Conservation (phyloP, 768 basidiomycete species). For the Phaeotremella fagi region DNA sequence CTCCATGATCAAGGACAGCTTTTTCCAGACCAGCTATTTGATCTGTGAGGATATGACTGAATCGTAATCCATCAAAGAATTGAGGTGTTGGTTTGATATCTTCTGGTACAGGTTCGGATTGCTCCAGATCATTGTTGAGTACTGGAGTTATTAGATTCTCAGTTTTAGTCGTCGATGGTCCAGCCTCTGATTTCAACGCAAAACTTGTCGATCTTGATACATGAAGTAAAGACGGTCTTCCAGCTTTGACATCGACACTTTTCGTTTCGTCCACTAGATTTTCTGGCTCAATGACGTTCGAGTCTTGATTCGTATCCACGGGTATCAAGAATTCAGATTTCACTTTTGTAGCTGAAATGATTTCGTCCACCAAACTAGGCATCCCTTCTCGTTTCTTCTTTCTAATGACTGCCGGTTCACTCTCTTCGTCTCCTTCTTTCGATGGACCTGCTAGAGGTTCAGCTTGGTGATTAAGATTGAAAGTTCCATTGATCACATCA, state of each 20-base stretch:
- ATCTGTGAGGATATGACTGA: slow-evolving; percentile 33
- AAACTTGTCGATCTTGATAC: slow-evolving; percentile 33
- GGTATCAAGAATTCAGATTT: not conserved
- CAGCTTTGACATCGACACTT: not conserved
- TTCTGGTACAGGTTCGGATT: not conserved
- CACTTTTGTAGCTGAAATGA: slow-evolving; percentile 28
- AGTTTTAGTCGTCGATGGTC: not conserved
- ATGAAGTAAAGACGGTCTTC: slow-evolving; percentile 34
- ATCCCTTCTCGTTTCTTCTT: slow-evolving; percentile 31
- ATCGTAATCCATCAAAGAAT: slow-evolving; percentile 35
- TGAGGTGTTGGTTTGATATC: not conserved
- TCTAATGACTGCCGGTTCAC: slow-evolving; percentile 34
- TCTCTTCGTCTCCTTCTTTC: slow-evolving; percentile 1
- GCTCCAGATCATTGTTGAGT: too few species aligned
- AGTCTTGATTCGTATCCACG: not conserved
- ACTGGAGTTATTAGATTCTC: too few species aligned
- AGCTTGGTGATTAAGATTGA: not conserved
- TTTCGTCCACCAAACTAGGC: slow-evolving; percentile 30
- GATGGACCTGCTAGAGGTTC: not conserved
- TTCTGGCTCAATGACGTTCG: not conserved
- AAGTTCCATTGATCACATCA: slow-evolving; percentile 30
- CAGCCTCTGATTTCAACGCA: slow-evolving; percentile 8
- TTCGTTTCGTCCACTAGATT: not conserved
- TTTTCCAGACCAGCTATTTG: slow-evolving; percentile 23
- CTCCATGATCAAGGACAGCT: slow-evolving; percentile 34